Evolutionary conservation across 768 basidiomycete species (phyloP), one percentile per base, ranked within the genome.

Genomic region (Punctularia strigosozonata): DNA sequence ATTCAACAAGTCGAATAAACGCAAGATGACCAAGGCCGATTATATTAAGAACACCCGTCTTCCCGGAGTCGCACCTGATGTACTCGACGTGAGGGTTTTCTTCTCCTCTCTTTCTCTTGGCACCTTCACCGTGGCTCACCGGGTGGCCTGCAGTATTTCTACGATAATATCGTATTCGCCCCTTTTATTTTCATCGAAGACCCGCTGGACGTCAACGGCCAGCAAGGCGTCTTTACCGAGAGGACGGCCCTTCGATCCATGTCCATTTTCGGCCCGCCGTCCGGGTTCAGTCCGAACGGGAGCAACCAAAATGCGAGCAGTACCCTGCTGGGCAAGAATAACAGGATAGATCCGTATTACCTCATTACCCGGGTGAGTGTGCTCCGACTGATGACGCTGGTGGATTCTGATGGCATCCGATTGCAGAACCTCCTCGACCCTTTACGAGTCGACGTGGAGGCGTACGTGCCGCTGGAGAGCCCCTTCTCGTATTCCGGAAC

Each of bases 151-250:
- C 47, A 95, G 89, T 92, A 82, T 48, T 91, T 90, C 55, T 98
- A 82, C 55, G 95, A 99, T 60, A 97, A 99, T 51, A 92, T 92
- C 42, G 77, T 90, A 15, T 91, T 90, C 57, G 86, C 87, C 20
- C 94, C 91, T 0, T 99, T 98, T 60, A 85, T 97, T 38, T 97
- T 91, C 49, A 83, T 97, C 44, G 95, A 97, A 55, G 90, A 94
- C 53, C 81, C 86, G 10, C 49, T 77, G 31, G 87, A 92, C 46
- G 65, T 72, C 17, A 78, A 73, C 47, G 73, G 70, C 21, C 71
- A 74, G 45, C 64, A 63, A 24, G 67, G 65, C n/a, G 49, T 68
- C 36, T 45, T 62, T 22, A 47, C 64, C 1, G 76, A 83, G 32
- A 51, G 57, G 15, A 52, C 51, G 20, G 41, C 59, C 30, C 32